These are phyloP conservation scores for Salix dunnii DNA, from an alignment of 345 rosid species.

Conservation along the genomic window DNA sequence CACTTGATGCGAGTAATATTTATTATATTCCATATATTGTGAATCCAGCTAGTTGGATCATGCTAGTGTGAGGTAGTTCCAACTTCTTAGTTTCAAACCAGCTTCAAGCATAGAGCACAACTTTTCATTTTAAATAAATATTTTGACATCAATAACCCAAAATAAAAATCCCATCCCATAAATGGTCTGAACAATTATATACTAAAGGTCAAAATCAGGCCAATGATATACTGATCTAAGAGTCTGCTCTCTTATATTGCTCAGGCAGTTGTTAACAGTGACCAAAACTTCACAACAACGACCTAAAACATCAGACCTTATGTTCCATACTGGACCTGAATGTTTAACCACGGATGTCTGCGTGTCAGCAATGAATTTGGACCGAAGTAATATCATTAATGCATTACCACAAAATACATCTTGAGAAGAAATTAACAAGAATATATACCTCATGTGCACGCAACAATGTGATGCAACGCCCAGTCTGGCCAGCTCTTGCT, in stretches of 20 bases:
- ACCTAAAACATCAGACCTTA: background rate
- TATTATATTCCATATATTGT: background rate
- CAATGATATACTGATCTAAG: background rate
- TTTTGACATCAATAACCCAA: background rate
- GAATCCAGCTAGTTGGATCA: too few species aligned
- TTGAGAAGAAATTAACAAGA: background rate
- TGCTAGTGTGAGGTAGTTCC: too few species aligned
- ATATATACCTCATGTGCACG: conserved; percentile 55
- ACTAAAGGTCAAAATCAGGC: background rate
- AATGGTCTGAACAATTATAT: too few species aligned
- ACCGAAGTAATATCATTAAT: background rate
- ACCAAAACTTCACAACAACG: background rate
- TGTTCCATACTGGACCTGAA: background rate
- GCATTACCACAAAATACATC: background rate
- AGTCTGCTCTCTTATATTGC: too few species aligned
- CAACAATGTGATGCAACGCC: conserved; percentile 82
- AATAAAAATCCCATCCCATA: background rate
- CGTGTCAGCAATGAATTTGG: background rate
- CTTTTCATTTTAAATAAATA: background rate
- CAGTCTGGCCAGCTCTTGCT: conserved; percentile 90
- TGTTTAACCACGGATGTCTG: too few species aligned
- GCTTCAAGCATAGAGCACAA: background rate
- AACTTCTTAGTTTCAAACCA: background rate
- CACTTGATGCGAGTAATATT: background rate
- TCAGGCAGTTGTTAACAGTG: background rate